Conservation (phyloP, 192 early-diverging fungal species). For the Backusella macrospora region DNA sequence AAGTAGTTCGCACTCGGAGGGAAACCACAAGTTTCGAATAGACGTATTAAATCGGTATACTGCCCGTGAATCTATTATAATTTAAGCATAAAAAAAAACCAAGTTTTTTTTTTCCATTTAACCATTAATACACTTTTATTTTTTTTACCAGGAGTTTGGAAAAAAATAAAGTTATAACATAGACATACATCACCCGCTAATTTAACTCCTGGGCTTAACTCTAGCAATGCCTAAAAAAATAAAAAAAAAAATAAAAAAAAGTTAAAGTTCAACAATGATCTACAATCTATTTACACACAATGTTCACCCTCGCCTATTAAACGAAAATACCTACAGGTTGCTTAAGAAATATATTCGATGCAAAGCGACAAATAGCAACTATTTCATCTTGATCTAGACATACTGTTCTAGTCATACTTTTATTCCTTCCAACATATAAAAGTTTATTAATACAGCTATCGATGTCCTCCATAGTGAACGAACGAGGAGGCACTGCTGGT, state of each 20-base stretch:
- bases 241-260: neutral
- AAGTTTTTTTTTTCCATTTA: neutral
- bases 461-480: constrained; percentile 17
- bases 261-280: neutral
- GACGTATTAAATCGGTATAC: constrained; percentile 86
- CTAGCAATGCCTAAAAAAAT: constrained; percentile 13
- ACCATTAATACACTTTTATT: too few relatives aligned
- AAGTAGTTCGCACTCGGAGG: constrained; percentile 91
- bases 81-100: neutral
- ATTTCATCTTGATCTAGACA: constrained; percentile 89
- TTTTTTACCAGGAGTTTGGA: neutral
- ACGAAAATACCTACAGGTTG: constrained; percentile 59
- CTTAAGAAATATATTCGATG: constrained; percentile 83
- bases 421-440: constrained; percentile 14
- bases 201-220: constrained; percentile 17
- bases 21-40: constrained; percentile 93
- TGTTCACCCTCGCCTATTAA: too few relatives aligned
- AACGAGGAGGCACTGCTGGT: neutral
- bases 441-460: constrained; percentile 33
- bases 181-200: constrained; percentile 24
- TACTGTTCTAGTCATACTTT: constrained; percentile 59
- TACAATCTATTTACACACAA: neutral
- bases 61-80: constrained; percentile 73
- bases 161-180: neutral
- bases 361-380: constrained; percentile 80